Evolutionary conservation across 192 early-diverging fungal species (phyloP).

Genomic region (Funneliformis geosporum): DNA sequence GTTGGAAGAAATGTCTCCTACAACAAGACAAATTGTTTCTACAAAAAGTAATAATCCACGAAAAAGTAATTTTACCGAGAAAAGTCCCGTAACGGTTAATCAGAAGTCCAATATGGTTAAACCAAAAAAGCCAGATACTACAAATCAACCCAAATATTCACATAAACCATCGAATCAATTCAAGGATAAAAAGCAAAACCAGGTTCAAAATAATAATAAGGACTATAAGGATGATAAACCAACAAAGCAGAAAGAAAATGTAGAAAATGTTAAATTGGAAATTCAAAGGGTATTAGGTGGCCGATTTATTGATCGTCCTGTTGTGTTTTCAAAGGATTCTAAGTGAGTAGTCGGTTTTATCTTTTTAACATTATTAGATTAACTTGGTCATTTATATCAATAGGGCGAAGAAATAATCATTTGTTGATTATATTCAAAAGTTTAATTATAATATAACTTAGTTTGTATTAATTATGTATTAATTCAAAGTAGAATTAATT

Average conservation of each 20-base stretch:
- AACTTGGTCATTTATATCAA: background rate
- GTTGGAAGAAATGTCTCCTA: background rate
- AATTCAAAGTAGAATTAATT: background rate
- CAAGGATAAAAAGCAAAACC: background rate
- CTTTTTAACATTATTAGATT: background rate
- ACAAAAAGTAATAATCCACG: background rate
- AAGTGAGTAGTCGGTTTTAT: background rate
- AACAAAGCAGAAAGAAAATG: background rate
- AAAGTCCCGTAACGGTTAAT: background rate
- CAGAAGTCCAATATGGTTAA: background rate
- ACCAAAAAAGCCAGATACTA: too few species aligned
- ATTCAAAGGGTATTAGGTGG: background rate
- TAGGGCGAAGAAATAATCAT: background rate
- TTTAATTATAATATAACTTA: background rate
- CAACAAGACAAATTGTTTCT: background rate
- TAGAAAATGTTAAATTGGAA: background rate
- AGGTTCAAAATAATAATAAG: background rate
- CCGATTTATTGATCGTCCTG: background rate
- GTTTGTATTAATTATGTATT: background rate
- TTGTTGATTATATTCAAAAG: background rate
- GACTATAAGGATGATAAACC: background rate
- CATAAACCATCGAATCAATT: background rate
- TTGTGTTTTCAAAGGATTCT: slow-evolving; percentile 7
- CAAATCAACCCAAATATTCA: background rate
- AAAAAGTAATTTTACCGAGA: background rate